These are phyloP conservation scores for Aquilaria malaccensis DNA, from an alignment of 345 rosid species.

Conservation along the genomic window DNA sequence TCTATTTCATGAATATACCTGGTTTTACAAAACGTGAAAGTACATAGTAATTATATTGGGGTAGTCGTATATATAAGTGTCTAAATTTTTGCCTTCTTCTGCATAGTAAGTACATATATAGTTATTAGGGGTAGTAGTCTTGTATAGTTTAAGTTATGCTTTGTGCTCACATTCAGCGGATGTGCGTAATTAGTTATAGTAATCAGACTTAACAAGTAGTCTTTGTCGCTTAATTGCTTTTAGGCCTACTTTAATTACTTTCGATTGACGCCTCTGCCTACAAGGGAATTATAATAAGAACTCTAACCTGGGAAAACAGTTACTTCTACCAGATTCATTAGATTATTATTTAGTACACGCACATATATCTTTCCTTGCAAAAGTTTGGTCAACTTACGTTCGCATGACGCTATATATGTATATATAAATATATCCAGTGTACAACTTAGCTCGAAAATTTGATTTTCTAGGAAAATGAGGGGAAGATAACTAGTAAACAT, in stretches of 20 bases:
- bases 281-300: not conserved
- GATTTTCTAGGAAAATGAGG: not conserved
- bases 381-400: constrained; percentile 16
- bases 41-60: too few species aligned
- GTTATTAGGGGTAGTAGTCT: too few species aligned
- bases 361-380: not conserved
- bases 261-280: constrained; percentile 8
- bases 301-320: constrained; percentile 7
- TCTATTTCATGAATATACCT: too few species aligned
- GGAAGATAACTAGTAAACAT: not conserved
- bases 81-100: too few species aligned
- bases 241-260: constrained; percentile 4
- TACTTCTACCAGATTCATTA: not conserved
- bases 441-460: not conserved
- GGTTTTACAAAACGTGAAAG: too few species aligned
- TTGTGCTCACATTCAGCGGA: too few species aligned
- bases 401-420: constrained; percentile 10
- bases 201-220: not conserved
- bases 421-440: not conserved
- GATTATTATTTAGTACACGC: not conserved
- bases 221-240: not conserved
- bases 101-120: too few species aligned
- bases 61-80: too few species aligned
- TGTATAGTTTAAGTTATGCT: too few species aligned
- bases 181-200: too few species aligned